These are phyloP conservation scores for Ophiostoma quercus DNA, from an alignment of 2,329 filamentous ascomycete genomes.

Conservation along the genomic window DNA sequence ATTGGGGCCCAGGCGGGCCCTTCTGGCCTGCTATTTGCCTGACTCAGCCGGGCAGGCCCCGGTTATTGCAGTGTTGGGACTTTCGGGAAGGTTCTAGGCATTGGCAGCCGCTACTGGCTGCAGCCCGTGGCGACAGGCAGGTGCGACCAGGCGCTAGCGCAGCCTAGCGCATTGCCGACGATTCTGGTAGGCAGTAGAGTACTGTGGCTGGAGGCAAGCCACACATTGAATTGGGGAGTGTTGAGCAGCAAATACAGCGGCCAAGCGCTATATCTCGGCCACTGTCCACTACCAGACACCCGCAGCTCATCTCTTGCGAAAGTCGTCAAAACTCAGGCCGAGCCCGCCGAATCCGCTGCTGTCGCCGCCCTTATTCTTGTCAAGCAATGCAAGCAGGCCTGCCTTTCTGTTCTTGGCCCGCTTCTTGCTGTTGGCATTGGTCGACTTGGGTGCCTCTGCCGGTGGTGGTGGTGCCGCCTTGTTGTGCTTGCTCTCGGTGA, in stretches of 20 bases:
- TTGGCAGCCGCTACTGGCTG: conserved; percentile 17
- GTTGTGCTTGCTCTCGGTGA: not conserved
- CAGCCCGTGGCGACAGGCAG: conserved; percentile 3
- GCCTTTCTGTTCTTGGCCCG: conserved; percentile 60
- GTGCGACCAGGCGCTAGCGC: not conserved
- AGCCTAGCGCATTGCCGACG: not conserved
- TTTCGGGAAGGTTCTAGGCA: conserved; percentile 28
- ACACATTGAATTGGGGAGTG: not conserved
- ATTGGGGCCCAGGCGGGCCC: not conserved
- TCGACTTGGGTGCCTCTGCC: conserved; percentile 23
- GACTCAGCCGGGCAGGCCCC: conserved; percentile 18
- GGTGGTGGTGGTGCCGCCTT: not conserved
- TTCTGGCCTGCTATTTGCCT: conserved; percentile 12
- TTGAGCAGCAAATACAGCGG: not conserved
- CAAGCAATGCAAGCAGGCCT: conserved; percentile 60
- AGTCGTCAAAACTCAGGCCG: conserved; percentile 51
- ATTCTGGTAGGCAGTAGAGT: not conserved
- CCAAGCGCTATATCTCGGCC: not conserved
- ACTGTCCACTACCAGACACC: not conserved
- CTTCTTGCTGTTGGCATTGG: conserved; percentile 45
- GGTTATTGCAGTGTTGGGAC: not conserved
- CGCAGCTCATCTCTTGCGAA: conserved; percentile 40
- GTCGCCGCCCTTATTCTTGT: conserved; percentile 41
- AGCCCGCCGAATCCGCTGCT: conserved; percentile 32
- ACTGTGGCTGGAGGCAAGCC: not conserved